Conservation (phyloP, 2,329 filamentous ascomycete species). For the Fusarium sulawesiense region DNA sequence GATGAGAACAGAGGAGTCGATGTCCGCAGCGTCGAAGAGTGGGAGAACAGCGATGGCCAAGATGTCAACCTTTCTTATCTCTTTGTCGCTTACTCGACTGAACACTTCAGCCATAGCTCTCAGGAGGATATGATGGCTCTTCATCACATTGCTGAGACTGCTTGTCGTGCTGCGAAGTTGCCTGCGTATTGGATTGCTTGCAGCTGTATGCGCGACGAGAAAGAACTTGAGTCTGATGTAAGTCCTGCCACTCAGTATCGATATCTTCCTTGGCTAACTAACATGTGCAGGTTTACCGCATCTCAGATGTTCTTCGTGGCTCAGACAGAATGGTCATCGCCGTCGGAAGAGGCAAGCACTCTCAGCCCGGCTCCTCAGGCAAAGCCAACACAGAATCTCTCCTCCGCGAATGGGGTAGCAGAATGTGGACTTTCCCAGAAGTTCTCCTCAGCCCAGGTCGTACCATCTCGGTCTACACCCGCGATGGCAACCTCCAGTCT, state of each 20-base stretch:
- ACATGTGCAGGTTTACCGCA: constrained; percentile 40
- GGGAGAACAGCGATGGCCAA: constrained; percentile 38
- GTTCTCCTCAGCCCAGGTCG: constrained; percentile 44
- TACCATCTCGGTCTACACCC: constrained; percentile 42
- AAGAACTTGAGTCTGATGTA: constrained; percentile 43
- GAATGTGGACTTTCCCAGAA: constrained; percentile 47
- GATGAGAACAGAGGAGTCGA: constrained; percentile 43
- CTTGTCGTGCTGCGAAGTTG: constrained; percentile 42
- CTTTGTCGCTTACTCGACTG: constrained; percentile 45
- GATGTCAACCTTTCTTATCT: constrained; percentile 39
- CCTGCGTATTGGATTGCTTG: constrained; percentile 46
- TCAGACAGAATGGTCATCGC: constrained; percentile 43
- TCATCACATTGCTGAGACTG: constrained; percentile 45
- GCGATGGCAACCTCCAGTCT: constrained; percentile 37
- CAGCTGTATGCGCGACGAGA: constrained; percentile 44
- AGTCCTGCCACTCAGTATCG: background rate
- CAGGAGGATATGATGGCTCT: constrained; percentile 43
- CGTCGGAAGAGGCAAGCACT: constrained; percentile 36
- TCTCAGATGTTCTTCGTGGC: constrained; percentile 45
- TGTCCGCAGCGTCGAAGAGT: constrained; percentile 38
- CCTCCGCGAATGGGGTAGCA: constrained; percentile 45
- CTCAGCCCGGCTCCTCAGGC: constrained; percentile 8
- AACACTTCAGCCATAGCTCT: constrained; percentile 42
- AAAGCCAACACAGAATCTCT: constrained; percentile 40
- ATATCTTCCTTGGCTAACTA: constrained; percentile 12